Base-by-base conservation (phyloP, 805 yeast species). In the Cyberlindnera bimundalis region DNA sequence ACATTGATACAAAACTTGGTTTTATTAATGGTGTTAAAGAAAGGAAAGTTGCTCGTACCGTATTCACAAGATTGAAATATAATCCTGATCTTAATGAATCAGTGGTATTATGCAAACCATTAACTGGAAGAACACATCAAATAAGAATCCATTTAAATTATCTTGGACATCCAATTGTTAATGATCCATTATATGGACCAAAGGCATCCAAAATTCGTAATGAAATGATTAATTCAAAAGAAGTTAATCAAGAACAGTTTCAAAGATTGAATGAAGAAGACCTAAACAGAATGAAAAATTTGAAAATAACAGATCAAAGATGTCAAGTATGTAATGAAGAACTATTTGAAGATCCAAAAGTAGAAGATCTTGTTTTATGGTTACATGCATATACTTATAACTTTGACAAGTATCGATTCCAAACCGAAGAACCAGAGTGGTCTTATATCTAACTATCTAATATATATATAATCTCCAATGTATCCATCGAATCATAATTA, bases 81-180 rank as follows among this genome's bases (percentile, higher is more conserved):
- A 55, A 50, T 30, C 35, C 43, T 8, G 26, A 65, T 59, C 36
- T 68, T 5, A 35, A 55, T 21, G 43, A 52, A 18, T 51, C 56
- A 2, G 69, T 93, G 21, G 96, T 93, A 4, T 70, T 79, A 37
- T 91, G 98, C 60, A 74, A 68, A 40, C 99, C 99, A 1, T 64
- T 76, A 11, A 91, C 99, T 0, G 99, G 99, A 0, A 71, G 99
- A 55, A 88, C 97, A 0, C 99, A 93, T 60, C 99, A 93, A 59
- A 89, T 93, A 31, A 67, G 99, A 41, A 96, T 93, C 1, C 99
- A 93, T 65, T 65, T 93, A 43, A 96, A 90, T 61, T 82, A 70
- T 50, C 54, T 93, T 14, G 96, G 96, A 0, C 73, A 70, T 55
- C 96, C 99, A 0, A 93, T 91, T 31, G 86, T 84, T 3, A 90